Evolutionary conservation across 2,329 filamentous ascomycete species (phyloP).

Genomic region (Cryphonectria parasitica): DNA sequence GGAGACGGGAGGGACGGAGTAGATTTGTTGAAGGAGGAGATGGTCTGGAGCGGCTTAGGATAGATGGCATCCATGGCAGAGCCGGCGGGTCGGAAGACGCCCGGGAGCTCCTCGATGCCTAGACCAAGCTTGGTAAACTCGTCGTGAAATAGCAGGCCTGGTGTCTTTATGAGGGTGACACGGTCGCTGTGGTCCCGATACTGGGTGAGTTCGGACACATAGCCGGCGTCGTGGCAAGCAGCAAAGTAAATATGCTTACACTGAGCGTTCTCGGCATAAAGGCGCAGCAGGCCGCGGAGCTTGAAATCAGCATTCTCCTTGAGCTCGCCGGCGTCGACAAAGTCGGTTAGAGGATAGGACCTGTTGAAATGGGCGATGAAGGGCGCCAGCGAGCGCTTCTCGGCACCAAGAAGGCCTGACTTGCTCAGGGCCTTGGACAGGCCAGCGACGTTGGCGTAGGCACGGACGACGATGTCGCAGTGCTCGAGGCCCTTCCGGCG

Average conservation of each 20-base stretch:
- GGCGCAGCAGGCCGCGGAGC: conserved; percentile 51
- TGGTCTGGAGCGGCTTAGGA: conserved; percentile 17
- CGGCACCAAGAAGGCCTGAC: conserved; percentile 52
- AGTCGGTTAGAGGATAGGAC: conserved; percentile 62
- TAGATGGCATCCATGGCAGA: conserved; percentile 25
- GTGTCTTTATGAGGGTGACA: conserved; percentile 57
- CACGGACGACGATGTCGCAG: conserved; percentile 57
- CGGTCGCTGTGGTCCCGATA: conserved; percentile 52
- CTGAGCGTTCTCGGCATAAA: conserved; percentile 61
- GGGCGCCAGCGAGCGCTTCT: conserved; percentile 58
- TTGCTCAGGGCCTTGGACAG: conserved; percentile 55
- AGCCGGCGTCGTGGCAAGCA: conserved; percentile 63
- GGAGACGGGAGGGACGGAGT: not conserved
- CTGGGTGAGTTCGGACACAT: conserved; percentile 59
- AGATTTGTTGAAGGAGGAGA: conserved; percentile 9
- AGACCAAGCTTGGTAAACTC: conserved; percentile 58
- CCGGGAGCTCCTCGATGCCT: conserved; percentile 53
- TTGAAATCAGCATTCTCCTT: conserved; percentile 66
- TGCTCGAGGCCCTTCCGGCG: conserved; percentile 51
- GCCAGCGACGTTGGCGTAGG: conserved; percentile 60
- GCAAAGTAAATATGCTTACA: conserved; percentile 69
- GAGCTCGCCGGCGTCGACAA: conserved; percentile 63
- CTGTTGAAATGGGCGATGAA: conserved; percentile 62
- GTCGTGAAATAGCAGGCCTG: conserved; percentile 51
- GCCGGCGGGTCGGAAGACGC: conserved; percentile 49